Evolutionary conservation across 2,329 filamentous ascomycete genomes (phyloP).

Genomic region (Teratosphaeria zuluensis): DNA sequence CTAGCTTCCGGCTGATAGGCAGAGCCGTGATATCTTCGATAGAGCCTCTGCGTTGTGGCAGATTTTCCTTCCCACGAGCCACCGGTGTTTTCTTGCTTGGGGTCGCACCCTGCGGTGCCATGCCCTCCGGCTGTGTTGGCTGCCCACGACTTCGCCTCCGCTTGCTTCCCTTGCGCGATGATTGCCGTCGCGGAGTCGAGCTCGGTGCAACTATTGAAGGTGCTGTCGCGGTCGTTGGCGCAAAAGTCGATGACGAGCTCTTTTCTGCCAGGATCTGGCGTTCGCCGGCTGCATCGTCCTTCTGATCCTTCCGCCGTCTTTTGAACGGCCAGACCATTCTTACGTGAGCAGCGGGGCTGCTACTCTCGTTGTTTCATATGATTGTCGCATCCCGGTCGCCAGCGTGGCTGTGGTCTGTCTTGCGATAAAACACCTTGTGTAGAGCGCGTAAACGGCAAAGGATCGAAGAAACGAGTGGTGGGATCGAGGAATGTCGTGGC

Average conservation of each 20-base stretch:
- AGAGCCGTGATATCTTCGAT: conserved; percentile 40
- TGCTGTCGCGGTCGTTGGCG: not conserved
- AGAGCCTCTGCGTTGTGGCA: conserved; percentile 19
- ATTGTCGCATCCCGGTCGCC: not conserved
- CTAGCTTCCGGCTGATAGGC: conserved; percentile 28
- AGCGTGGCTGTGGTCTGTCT: too few species aligned
- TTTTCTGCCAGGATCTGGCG: not conserved
- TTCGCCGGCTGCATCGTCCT: not conserved
- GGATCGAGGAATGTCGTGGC: not conserved
- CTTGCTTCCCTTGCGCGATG: not conserved
- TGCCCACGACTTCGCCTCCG: not conserved
- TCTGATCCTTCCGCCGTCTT: not conserved
- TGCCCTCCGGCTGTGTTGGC: not conserved
- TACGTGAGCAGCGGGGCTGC: not conserved
- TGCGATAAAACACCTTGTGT: too few species aligned
- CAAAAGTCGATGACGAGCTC: not conserved
- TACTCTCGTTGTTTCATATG: not conserved
- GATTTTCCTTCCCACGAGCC: conserved; percentile 14
- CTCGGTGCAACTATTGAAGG: not conserved
- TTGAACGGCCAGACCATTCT: conserved; percentile 1
- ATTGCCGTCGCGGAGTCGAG: not conserved
- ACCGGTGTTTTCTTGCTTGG: conserved; percentile 5
- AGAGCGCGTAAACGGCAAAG: too few species aligned
- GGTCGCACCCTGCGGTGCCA: not conserved
- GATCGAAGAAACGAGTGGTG: not conserved